Percentiles rank a stretch among this genome's conserved stretches.
Conservation (phyloP, 306 rosid genomes). For the Quercus suber region DNA sequence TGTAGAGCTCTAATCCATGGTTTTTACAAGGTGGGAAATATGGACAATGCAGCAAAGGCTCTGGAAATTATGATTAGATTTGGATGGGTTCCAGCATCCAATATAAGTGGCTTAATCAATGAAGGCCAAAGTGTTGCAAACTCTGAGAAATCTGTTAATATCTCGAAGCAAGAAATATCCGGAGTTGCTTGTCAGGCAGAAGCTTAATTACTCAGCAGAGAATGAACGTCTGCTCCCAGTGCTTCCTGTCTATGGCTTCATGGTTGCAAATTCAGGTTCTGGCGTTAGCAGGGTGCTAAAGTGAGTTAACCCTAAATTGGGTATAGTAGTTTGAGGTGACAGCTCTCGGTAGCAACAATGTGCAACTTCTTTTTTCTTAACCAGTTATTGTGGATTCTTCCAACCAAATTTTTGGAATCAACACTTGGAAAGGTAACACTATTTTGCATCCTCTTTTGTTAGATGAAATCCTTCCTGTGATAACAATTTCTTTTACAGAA, state of each 20-base stretch:
- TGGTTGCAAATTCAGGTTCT: neutral
- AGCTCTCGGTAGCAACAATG: neutral
- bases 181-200: neutral
- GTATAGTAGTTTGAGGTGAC: neutral
- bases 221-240: too few relatives aligned
- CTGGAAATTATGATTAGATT: constrained; percentile 31
- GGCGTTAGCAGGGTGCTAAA: neutral
- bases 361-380: neutral
- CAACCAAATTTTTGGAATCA: neutral
- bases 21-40: constrained; percentile 20
- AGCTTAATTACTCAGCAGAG: neutral
- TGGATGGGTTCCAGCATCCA: constrained; percentile 37
- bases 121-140: constrained; percentile 1
- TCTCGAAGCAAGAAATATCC: neutral
- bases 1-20: constrained; percentile 32
- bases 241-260: neutral
- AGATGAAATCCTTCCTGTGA: neutral
- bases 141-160: constrained; percentile 9
- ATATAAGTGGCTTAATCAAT: constrained; percentile 22
- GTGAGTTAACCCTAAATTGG: neutral
- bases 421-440: neutral
- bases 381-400: neutral
- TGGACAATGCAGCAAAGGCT: constrained; percentile 31
- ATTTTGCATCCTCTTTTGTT: too few relatives aligned
- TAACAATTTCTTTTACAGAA: neutral